phyloP scores from a whole-genome alignment of 2,329 filamentous ascomycete species.

The Acarospora socialis region DNA sequence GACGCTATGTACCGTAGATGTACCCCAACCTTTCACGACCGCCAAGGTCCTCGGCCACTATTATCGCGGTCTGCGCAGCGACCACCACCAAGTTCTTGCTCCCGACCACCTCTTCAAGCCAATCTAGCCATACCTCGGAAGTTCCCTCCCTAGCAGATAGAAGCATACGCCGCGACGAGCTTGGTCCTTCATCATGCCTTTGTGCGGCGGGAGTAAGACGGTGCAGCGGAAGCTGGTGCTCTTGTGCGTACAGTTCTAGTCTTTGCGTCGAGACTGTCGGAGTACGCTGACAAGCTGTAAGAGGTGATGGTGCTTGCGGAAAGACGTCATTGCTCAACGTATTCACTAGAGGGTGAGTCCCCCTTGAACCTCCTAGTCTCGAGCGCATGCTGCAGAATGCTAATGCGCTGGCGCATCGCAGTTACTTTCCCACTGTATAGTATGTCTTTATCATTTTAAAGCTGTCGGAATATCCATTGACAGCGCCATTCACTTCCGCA shows the following conservation, averaged over 20 bases:
- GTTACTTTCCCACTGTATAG: constrained; percentile 96
- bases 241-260: constrained; percentile 54
- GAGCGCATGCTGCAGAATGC: constrained; percentile 5
- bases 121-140: too few relatives aligned
- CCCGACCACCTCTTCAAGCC: too few relatives aligned
- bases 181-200: constrained; percentile 35
- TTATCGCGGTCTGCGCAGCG: too few relatives aligned
- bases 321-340: constrained; percentile 97
- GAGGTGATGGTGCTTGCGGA: constrained; percentile 88
- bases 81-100: too few relatives aligned
- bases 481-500: constrained; percentile 19
- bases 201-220: constrained; percentile 64
- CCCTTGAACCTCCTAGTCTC: background rate
- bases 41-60: too few relatives aligned
- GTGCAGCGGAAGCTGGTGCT: constrained; percentile 94
- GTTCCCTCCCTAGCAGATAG: too few relatives aligned
- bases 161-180: too few relatives aligned
- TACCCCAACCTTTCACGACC: too few relatives aligned
- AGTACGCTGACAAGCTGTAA: too few relatives aligned
- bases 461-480: too few relatives aligned
- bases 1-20: too few relatives aligned
- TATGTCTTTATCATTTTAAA: constrained; percentile 21
- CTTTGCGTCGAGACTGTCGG: too few relatives aligned
- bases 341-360: constrained; percentile 81
- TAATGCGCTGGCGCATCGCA: constrained; percentile 24